Conservation (phyloP, 176 grass and related monocot genomes). For the Hsuehochloa calcarea region DNA sequence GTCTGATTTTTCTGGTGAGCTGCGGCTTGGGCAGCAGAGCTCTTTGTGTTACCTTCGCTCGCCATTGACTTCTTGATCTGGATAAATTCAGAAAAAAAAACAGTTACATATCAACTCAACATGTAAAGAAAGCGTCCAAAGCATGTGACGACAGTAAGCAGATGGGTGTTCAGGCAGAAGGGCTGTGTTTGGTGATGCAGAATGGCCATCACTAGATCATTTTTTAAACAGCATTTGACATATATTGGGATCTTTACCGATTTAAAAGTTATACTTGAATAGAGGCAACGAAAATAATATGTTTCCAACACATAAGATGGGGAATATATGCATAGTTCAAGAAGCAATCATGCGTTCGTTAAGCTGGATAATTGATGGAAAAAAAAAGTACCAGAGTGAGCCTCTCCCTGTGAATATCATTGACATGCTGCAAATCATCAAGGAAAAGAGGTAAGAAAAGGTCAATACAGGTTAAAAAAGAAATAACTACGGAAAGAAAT, state of each 20-base stretch:
- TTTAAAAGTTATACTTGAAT: not conserved
- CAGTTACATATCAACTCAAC: not conserved
- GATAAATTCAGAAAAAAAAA: not conserved
- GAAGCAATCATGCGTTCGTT: not conserved
- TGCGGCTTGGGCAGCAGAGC: constrained; percentile 43
- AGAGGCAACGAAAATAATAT: not conserved
- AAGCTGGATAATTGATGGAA: not conserved
- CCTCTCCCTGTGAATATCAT: constrained; percentile 98
- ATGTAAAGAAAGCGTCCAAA: not conserved
- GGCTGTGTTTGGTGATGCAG: not conserved
- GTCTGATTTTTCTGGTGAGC: constrained; percentile 60
- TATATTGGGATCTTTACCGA: not conserved
- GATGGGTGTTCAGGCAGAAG: not conserved
- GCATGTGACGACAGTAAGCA: constrained; percentile 8
- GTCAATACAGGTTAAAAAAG: not conserved
- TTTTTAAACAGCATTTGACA: not conserved
- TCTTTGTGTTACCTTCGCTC: constrained; percentile 41
- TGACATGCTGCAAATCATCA: constrained; percentile 62
- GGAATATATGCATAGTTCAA: not conserved
- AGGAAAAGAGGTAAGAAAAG: constrained; percentile 18
- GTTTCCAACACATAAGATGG: not conserved
- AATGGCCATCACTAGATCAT: not conserved
- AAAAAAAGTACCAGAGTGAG: constrained; percentile 63
- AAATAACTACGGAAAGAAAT: not conserved
- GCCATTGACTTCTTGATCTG: constrained; percentile 80